Base-by-base conservation (phyloP, 108 stramenopile species). In the Mediolabrus comicus region DNA sequence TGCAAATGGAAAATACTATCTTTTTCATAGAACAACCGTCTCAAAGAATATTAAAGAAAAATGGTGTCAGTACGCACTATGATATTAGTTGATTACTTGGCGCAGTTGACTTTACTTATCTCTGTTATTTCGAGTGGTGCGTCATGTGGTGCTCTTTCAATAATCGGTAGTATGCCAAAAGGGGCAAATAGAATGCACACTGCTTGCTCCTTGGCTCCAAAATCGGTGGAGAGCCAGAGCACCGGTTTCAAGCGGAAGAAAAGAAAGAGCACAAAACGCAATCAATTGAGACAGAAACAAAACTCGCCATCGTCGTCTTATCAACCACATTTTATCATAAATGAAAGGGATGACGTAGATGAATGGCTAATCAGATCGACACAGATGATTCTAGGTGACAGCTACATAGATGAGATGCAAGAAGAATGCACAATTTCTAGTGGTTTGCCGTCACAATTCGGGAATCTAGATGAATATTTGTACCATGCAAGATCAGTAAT, bases 291-390 rank as follows among this genome's bases (percentile, higher is more conserved):
- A 17, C 4, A 16, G 5, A 17, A 17, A 17, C 41, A 43, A 16
- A n/a, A 43, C 3, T 43, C 16, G 3, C 17, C 41, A 0, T 41
- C 41, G n/a, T 43, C 41, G 41, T 43, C n/a, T 43, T 43, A 16
- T 17, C 3, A 43, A 16, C 5, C 41, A 11, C 41, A 43, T 43
- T 43, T 17, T 17, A 43, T 43, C 41, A 43, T n/a, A 3, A 43
- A 43, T 43, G 30, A 51, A 31, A 24, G 28, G 49, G 65, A 32
- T 3, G 26, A 31, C 8, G 51, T 46, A 31, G 22, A 49, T 29
- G 67, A 67, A 22, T 67, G 67, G 67, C 30, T 67, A 25, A 26
- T 67, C 34, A 53, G 39, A 5, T 67, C 67, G 9, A 67, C 67
- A 16, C 22, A 27, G 30, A 53, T 56, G 1, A 29, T 56, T 25